Conservation (phyloP, 1,139 yeast species). For the Diutina mesorugosa region DNA sequence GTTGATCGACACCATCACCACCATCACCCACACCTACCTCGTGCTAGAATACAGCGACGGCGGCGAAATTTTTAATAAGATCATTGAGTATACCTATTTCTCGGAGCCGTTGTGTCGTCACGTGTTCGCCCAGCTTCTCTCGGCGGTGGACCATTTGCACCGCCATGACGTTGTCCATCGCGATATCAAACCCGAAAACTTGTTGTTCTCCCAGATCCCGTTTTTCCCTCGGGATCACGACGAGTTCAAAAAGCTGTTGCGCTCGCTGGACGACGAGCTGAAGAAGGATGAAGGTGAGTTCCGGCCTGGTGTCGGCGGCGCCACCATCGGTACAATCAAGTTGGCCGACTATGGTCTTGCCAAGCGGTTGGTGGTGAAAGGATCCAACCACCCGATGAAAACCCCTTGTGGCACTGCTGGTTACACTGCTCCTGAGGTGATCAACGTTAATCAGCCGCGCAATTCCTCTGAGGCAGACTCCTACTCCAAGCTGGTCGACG, state of each 20-base stretch:
- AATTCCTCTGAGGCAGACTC: slow-evolving; percentile 45
- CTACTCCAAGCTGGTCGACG: slow-evolving; percentile 83
- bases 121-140: slow-evolving; percentile 72
- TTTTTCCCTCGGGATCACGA: slow-evolving; percentile 26
- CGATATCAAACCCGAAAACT: slow-evolving; percentile 90
- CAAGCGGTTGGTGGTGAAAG: slow-evolving; percentile 55
- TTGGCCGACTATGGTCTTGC: slow-evolving; percentile 91
- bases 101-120: slow-evolving; percentile 78
- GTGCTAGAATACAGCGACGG: slow-evolving; percentile 81
- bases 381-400: slow-evolving; percentile 26
- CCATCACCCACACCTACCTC: slow-evolving; percentile 54
- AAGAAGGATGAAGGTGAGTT: slow-evolving; percentile 86
- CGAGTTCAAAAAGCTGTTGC: slow-evolving; percentile 25
- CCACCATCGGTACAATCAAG: slow-evolving; percentile 76
- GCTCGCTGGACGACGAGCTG: slow-evolving; percentile 64
- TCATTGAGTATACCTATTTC: slow-evolving; percentile 82
- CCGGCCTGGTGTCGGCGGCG: slow-evolving; percentile 70
- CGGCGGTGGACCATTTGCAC: slow-evolving; percentile 74
- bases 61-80: slow-evolving; percentile 91
- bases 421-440: slow-evolving; percentile 91
- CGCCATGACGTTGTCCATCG: slow-evolving; percentile 84
- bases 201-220: slow-evolving; percentile 45
- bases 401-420: slow-evolving; percentile 81
- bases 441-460: slow-evolving; percentile 17
- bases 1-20: slow-evolving; percentile 50